Evolutionary conservation across 2,329 filamentous ascomycete species (phyloP), one percentile per base, ranked within the genome.

Genomic region (Calonectria pauciramosa): DNA sequence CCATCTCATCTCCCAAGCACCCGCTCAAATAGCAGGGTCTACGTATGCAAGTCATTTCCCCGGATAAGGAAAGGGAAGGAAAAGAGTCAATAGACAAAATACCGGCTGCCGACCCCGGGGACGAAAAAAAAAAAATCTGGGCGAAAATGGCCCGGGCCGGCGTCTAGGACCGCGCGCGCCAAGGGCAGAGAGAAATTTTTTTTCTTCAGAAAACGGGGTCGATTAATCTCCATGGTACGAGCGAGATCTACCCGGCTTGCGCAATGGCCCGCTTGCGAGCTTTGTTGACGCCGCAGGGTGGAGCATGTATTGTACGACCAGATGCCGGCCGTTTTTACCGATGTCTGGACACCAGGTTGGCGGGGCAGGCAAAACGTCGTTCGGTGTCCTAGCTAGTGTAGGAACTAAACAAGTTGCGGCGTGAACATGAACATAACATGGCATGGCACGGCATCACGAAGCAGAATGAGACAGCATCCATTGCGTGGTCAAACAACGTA

Each of bases 221-320:
- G 28, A 30, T 30, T 34, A 23, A 65, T 49, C 60, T 47, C 44
- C 44, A 34, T 70, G 68, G 68, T 70, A 70, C 68, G 68, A 69
- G 30, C 32, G 56, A 47, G 23, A 54, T 65, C 56, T 23, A 59
- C 34, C 38, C 41, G 44, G 44, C 44, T 23, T 38, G 44, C 67
- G n/a, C 28, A 60, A 60, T 69, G 65, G 65, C 34, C 65, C 26
- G 49, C 49, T 41, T n/a, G 32, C 23, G 67, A 49, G 52, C 49
- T 36, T 28, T 64, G 23, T 44, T 3, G 41, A n/a, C 20, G 41
- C 41, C 38, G 38, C 16, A 2, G 41, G n/a, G n/a, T n/a, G n/a
- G n/a, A n/a, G n/a, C n/a, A n/a, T n/a, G n/a, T n/a, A n/a, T n/a
- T n/a, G n/a, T n/a, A n/a, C n/a, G n/a, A 6, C 44, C 14, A 28